Conservation (phyloP, 208 protist species). For the Crithidia expoeki region DNA sequence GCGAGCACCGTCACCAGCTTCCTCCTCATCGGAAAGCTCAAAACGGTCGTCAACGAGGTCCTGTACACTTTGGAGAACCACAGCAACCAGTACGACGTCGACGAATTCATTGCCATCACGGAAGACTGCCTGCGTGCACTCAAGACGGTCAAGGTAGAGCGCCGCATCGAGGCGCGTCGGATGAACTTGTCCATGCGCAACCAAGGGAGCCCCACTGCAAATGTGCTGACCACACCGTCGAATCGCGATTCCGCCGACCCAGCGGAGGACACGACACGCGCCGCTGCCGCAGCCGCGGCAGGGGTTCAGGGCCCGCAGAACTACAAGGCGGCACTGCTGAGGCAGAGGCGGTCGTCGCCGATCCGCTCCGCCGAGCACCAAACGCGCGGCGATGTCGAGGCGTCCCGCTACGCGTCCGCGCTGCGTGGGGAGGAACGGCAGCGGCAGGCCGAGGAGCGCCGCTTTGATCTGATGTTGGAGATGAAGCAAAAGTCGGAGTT, state of each 20-base stretch:
- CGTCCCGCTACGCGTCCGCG: conserved; percentile 65
- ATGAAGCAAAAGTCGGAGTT: conserved; percentile 68
- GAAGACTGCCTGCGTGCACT: conserved; percentile 69
- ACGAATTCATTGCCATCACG: conserved; percentile 69
- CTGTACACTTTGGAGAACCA: conserved; percentile 50
- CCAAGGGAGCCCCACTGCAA: conserved; percentile 14
- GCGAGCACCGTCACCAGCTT: conserved; percentile 34
- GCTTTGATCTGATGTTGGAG: conserved; percentile 69
- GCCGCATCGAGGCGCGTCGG: conserved; percentile 51
- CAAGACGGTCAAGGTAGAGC: conserved; percentile 68
- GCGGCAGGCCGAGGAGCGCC: conserved; percentile 82
- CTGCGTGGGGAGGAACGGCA: conserved; percentile 83
- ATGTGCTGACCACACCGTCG: conserved; percentile 33
- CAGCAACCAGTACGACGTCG: conserved; percentile 52
- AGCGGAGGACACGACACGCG: conserved; percentile 10
- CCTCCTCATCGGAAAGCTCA: conserved; percentile 59
- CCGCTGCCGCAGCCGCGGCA: neutral
- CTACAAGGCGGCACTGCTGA: conserved; percentile 40
- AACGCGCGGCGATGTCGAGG: conserved; percentile 66
- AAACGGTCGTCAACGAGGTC: conserved; percentile 69
- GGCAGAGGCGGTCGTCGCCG: conserved; percentile 54
- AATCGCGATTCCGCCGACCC: conserved; percentile 32
- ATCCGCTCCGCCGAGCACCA: conserved; percentile 23
- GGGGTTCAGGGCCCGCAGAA: conserved; percentile 21
- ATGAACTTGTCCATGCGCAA: conserved; percentile 36